Conservation (phyloP, 2,329 filamentous ascomycete species). For the Trichoderma hamatum region DNA sequence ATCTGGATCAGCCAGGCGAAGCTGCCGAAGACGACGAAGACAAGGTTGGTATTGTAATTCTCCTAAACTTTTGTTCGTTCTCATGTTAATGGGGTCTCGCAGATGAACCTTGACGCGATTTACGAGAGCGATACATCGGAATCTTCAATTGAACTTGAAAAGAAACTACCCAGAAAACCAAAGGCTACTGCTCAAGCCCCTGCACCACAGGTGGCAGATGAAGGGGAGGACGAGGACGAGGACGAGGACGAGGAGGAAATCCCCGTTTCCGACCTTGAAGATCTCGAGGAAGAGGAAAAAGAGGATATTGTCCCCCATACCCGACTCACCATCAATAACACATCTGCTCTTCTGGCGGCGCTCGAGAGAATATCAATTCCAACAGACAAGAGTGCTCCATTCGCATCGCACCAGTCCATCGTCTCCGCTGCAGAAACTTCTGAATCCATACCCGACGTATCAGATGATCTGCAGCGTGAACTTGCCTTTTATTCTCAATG, state of each 20-base stretch:
- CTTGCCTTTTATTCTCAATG: slow-evolving; percentile 91
- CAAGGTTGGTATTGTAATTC: slow-evolving; percentile 27
- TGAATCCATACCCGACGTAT: slow-evolving; percentile 73
- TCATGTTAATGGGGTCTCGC: not conserved
- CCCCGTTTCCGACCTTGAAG: slow-evolving; percentile 83
- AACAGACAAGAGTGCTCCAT: slow-evolving; percentile 68
- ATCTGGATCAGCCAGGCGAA: slow-evolving; percentile 36
- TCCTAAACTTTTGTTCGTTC: no score
- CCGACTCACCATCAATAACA: slow-evolving; percentile 97
- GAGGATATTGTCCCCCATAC: slow-evolving; percentile 89
- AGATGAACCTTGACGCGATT: slow-evolving; percentile 59
- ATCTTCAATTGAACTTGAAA: slow-evolving; percentile 76
- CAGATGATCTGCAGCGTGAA: slow-evolving; percentile 91
- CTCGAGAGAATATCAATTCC: slow-evolving; percentile 76
- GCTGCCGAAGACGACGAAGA: slow-evolving; percentile 37
- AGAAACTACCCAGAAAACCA: slow-evolving; percentile 60
- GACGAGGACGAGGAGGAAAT: slow-evolving; percentile 76
- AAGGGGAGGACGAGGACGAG: slow-evolving; percentile 59
- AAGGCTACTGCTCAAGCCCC: slow-evolving; percentile 27
- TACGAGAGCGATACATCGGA: slow-evolving; percentile 67
- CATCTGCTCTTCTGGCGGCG: slow-evolving; percentile 76
- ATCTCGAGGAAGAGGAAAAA: slow-evolving; percentile 74
- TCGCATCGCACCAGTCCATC: slow-evolving; percentile 81
- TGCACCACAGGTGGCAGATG: slow-evolving; percentile 43
- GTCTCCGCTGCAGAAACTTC: slow-evolving; percentile 67